A percentile compares a stretch with the other conserved stretches of the same genome.
These are phyloP conservation scores for Globisporangium orthogonon DNA, from an alignment of 352 stramenopile species.

Conservation along the genomic window DNA sequence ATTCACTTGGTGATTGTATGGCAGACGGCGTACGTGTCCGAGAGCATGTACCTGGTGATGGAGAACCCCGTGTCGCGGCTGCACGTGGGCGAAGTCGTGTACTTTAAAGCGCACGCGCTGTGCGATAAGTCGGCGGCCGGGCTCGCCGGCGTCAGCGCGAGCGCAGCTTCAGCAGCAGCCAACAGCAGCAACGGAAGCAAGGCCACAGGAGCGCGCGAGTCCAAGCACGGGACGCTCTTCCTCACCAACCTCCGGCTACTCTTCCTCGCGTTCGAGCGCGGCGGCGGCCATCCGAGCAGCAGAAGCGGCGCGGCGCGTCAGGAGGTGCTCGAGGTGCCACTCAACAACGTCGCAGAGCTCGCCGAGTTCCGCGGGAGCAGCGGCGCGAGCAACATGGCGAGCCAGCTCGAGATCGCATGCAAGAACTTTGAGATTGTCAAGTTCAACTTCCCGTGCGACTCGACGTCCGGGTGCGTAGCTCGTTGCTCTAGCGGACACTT, in stretches of 20 bases:
- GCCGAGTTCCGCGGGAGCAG: conserved; percentile 41
- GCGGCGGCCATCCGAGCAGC: conserved; percentile 14
- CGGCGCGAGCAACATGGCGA: conserved; percentile 33
- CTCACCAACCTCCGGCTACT: conserved; percentile 66
- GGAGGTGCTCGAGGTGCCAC: conserved; percentile 53
- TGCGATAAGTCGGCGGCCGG: conserved; percentile 51
- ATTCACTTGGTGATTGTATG: conserved; percentile 5
- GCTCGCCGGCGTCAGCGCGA: conserved; percentile 21
- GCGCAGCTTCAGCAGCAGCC: not conserved
- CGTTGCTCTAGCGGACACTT: not conserved
- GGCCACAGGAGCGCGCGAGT: conserved; percentile 3
- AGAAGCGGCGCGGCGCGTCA: conserved; percentile 2
- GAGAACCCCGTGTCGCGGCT: conserved; percentile 47
- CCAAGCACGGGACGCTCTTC: conserved; percentile 65
- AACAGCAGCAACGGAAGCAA: not conserved
- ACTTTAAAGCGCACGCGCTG: conserved; percentile 66
- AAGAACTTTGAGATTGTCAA: conserved; percentile 85
- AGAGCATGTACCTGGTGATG: conserved; percentile 80
- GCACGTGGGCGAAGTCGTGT: conserved; percentile 57
- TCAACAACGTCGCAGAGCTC: conserved; percentile 75
- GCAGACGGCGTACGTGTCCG: conserved; percentile 67
- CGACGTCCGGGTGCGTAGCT: conserved; percentile 36
- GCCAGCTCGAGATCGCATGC: conserved; percentile 75
- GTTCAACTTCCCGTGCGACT: conserved; percentile 66
- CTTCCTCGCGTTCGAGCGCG: conserved; percentile 58